Evolutionary conservation across 495 filamentous ascomycete genomes (phyloP), one percentile per base, ranked within the genome.

Genomic region (Xylaria venustula): DNA sequence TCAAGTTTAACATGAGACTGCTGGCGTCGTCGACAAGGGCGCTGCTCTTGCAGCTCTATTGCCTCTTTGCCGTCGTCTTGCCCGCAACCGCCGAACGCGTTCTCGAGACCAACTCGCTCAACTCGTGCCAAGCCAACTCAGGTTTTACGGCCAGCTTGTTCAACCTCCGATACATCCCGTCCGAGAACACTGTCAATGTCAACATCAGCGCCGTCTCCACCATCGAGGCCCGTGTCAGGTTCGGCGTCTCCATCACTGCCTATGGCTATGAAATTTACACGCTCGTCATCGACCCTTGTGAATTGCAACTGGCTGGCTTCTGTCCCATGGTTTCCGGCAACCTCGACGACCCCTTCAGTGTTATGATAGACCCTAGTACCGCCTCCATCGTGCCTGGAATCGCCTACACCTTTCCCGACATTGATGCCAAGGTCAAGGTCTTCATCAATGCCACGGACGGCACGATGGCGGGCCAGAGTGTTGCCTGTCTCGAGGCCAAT

Each of bases 271-370:
- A 79, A 19, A 81, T 87, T 51, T 67, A 90, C 52, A 77, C 75
- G 26, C 75, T 83, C 61, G 83, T 77, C 2, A 64, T 98, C 52
- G 74, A 97, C 69, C 94, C 93, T 19, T 98, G 94, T 80, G 74
- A 80, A 1, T 74, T 82, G 55, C 73, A 81, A 30, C 74, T 97
- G 36, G 70, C 79, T 48, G 93, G 93, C 30, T 81, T 98, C 70
- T 98, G 94, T 76, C 93, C 93, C 42, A 98, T 98, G 94, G 85
- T 81, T 25, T 81, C 92, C 2, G 93, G 92, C 65, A 85, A 88
- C 48, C 85, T 97, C 68, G 79, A 87, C 62, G 79, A 95, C 34
- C 78, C 83, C 20, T 88, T 90, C 58, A 87, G 87, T 54, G 70
- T 93, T 11, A 67, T 73, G 2, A 74, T 96, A n/a, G 70, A 79